Percentiles rank a stretch among this genome's conserved stretches.
These are phyloP conservation scores for Diaporthe ampelina DNA, from an alignment of 2,329 filamentous ascomycete species.

Conservation along the genomic window DNA sequence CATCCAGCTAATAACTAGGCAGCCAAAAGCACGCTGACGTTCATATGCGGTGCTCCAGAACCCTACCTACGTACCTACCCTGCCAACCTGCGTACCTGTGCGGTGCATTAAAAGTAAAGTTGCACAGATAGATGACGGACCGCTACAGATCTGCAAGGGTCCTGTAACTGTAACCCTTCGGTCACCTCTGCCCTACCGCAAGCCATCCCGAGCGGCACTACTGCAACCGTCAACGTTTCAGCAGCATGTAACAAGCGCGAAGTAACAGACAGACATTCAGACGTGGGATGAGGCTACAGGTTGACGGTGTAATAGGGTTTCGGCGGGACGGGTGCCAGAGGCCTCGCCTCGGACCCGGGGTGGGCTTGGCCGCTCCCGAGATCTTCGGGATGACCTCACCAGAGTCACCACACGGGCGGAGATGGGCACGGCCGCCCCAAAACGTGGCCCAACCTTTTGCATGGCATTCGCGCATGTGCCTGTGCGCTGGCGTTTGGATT, in stretches of 20 bases:
- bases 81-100: no score
- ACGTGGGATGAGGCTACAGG: background rate
- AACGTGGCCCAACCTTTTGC: background rate
- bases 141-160: background rate
- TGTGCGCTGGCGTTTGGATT: slow-evolving; percentile 26
- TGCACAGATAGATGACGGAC: background rate
- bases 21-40: background rate
- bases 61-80: no score
- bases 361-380: background rate
- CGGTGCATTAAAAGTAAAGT: background rate
- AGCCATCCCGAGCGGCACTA: background rate
- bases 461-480: slow-evolving; percentile 4
- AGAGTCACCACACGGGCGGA: background rate
- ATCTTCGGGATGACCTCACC: slow-evolving; percentile 9
- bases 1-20: background rate
- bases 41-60: background rate
- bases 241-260: background rate
- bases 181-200: slow-evolving; percentile 12
- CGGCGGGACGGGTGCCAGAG: background rate
- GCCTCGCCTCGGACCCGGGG: background rate
- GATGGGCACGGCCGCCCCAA: background rate
- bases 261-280: background rate
- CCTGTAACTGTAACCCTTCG: background rate
- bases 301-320: background rate
- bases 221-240: slow-evolving; percentile 32